Evolutionary conservation across 2,329 filamentous ascomycete species (phyloP).

Genomic region (Fusarium hainanense): DNA sequence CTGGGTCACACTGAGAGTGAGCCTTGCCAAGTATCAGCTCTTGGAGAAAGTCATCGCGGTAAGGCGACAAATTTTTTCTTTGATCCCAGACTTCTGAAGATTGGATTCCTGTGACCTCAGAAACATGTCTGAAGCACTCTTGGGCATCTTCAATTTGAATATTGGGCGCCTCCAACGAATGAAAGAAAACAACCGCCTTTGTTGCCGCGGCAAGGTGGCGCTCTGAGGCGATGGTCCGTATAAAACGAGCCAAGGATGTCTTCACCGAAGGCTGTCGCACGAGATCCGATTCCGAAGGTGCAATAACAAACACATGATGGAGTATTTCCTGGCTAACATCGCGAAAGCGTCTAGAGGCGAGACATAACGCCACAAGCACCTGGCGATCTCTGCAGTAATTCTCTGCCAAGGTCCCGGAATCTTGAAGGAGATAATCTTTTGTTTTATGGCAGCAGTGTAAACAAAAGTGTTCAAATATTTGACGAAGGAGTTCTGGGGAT

Average conservation of each 20-base stretch:
- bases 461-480: slow-evolving; percentile 30
- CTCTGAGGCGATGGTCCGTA: slow-evolving; percentile 3
- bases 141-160: neutral
- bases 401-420: neutral
- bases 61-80: neutral
- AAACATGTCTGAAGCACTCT: neutral
- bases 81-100: neutral
- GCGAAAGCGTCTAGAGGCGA: slow-evolving; percentile 22
- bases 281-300: neutral
- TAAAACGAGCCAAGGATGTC: slow-evolving; percentile 15
- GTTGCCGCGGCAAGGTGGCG: slow-evolving; percentile 21
- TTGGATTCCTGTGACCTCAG: neutral
- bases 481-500: slow-evolving; percentile 17
- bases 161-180: neutral
- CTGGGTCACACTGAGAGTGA: neutral
- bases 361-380: slow-evolving; percentile 14
- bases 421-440: slow-evolving; percentile 2
- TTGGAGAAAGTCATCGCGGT: slow-evolving; percentile 4
- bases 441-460: slow-evolving; percentile 19
- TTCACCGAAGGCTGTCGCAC: neutral
- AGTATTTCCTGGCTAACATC: slow-evolving; percentile 21
- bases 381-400: slow-evolving; percentile 3
- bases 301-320: slow-evolving; percentile 28
- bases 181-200: neutral
- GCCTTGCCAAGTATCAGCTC: neutral